Base-by-base conservation (phyloP, 192 early-diverging fungal genomes). In the Dissophora ornata region DNA sequence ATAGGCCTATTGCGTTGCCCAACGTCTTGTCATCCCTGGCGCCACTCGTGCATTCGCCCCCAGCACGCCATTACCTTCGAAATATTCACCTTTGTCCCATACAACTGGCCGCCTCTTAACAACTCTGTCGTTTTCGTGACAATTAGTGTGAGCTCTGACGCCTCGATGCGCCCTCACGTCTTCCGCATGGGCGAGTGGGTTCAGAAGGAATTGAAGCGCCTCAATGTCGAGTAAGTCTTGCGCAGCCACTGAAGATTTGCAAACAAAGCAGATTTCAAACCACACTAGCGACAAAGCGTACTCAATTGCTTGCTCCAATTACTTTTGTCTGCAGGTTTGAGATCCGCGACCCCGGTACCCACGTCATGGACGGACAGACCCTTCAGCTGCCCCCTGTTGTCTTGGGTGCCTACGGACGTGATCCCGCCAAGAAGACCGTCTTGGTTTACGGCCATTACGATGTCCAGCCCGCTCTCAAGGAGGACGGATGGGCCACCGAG, bases 381-480 rank as follows among this genome's bases (percentile, higher is more conserved):
- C 81, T 98, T 19, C 89, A 94, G 41, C 83, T 99, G 51, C 95
- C 97, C 56, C 96, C 95, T 34, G 88, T 99, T 65, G 88, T 99
- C 32, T 87, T 99, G 62, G 96, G 90, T 19, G 89, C 89, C 69
- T 96, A 96, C 69, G 97, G 97, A 57, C 89, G 86, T 62, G 92
- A 97, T 77, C 89, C 94, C 30, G 83, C 62, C 71, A 99, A 99
- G 90, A 95, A 95, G 88, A 99, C 96, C 21, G 90, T 98, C 54
- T 85, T 96, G 38, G 94, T 99, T 59, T 98, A 98, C 82, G 96
- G 97, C 18, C 97, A 99, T 83, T 98, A 98, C 83, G 97, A 99
- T 77, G 97, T 99, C 42, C 97, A 99, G 85, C 97, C 97, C 42
- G 93, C 92, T 49, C 81, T 93, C 57, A 77, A 87, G 53, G 88